These are phyloP conservation scores for Nematocida homosporus DNA, from an alignment of 371 early-diverging fungal species.

Conservation along the genomic window DNA sequence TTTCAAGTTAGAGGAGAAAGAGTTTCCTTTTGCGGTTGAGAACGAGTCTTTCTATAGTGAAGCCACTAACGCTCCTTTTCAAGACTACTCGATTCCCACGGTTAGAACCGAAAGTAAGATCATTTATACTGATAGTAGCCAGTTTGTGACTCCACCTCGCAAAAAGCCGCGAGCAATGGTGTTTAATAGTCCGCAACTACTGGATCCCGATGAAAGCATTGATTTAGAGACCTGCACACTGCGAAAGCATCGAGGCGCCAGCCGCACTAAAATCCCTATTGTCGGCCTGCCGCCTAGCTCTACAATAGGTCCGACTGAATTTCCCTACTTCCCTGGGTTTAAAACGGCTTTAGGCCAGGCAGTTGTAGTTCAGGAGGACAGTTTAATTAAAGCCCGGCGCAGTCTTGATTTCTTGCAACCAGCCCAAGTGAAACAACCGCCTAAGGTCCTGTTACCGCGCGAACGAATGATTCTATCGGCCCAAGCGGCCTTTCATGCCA, in stretches of 20 bases:
- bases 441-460: constrained; percentile 18
- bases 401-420: constrained; percentile 40
- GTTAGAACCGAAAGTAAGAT: too few relatives aligned
- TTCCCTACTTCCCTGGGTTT: constrained; percentile 23
- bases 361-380: constrained; percentile 6
- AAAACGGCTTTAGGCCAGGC: constrained; percentile 29
- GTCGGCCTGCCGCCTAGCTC: not conserved
- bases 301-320: not conserved
- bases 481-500: not conserved
- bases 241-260: not conserved
- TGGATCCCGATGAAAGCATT: constrained; percentile 51
- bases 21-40: not conserved
- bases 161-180: not conserved
- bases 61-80: constrained; percentile 10
- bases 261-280: not conserved
- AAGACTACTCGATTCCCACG: too few relatives aligned
- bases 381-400: constrained; percentile 13
- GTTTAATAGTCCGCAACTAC: constrained; percentile 1
- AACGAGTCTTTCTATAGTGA: constrained; percentile 19
- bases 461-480: constrained; percentile 3
- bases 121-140: constrained; percentile 11
- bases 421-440: not conserved
- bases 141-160: constrained; percentile 32
- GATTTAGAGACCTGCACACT: constrained; percentile 45
- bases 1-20: constrained; percentile 36